Evolutionary conservation across 2,329 filamentous ascomycete species (phyloP).

Genomic region (Fusarium austroafricanum): DNA sequence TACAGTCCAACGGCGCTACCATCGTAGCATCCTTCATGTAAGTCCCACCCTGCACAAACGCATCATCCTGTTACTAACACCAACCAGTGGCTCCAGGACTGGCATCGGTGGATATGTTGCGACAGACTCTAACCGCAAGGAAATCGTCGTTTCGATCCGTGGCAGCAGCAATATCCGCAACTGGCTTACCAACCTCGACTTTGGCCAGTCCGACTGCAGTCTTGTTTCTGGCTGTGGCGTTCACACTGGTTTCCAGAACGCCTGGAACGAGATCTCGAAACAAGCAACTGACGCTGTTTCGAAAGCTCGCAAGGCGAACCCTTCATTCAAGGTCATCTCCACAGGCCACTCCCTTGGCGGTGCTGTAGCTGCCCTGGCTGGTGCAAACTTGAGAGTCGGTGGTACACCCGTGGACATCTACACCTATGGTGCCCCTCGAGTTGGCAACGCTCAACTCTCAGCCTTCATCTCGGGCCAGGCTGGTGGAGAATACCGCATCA

Average conservation of each 20-base stretch:
- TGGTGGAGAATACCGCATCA: conserved; percentile 70
- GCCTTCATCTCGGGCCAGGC: conserved; percentile 64
- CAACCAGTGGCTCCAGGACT: conserved; percentile 54
- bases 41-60: conserved; percentile 21
- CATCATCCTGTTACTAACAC: conserved; percentile 27
- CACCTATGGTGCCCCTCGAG: conserved; percentile 74
- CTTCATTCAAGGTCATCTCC: conserved; percentile 64
- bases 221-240: conserved; percentile 59
- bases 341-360: conserved; percentile 78
- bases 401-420: conserved; percentile 66
- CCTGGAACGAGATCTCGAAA: conserved; percentile 65
- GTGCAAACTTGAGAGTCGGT: conserved; percentile 63
- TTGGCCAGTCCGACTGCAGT: conserved; percentile 47
- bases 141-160: conserved; percentile 71
- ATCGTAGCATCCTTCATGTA: conserved; percentile 58
- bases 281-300: conserved; percentile 58
- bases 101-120: conserved; percentile 65
- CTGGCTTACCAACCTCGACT: conserved; percentile 67
- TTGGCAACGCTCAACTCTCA: conserved; percentile 68
- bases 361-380: conserved; percentile 71
- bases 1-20: conserved; percentile 57
- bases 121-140: conserved; percentile 59
- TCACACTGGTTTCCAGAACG: conserved; percentile 69
- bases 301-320: conserved; percentile 58
- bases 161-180: conserved; percentile 70